phyloP scores from a whole-genome alignment of 2,329 filamentous ascomycete species.

The Truncatella angustata region DNA sequence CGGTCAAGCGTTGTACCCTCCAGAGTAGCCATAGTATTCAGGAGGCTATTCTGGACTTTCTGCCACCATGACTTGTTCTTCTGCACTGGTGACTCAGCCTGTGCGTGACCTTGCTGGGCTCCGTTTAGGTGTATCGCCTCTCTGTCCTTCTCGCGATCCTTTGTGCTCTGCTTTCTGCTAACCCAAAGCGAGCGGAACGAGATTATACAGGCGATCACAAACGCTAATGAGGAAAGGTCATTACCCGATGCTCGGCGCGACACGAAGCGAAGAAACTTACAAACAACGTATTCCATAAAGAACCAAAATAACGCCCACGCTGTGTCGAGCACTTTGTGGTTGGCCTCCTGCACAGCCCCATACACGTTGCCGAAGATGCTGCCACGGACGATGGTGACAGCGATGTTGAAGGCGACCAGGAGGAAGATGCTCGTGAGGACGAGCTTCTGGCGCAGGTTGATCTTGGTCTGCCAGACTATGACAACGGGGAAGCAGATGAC shows the following conservation, averaged over 20 bases:
- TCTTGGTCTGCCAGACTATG: slow-evolving; percentile 15
- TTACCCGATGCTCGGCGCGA: not conserved
- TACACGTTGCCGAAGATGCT: slow-evolving; percentile 15
- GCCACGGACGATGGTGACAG: slow-evolving; percentile 18
- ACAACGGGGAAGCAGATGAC: slow-evolving; percentile 16
- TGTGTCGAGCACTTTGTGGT: not conserved
- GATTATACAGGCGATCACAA: slow-evolving; percentile 18
- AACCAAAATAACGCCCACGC: slow-evolving; percentile 19
- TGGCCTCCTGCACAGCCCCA: no score
- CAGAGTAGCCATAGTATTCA: not conserved
- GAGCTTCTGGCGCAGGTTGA: slow-evolving; percentile 17
- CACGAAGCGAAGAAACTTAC: not conserved
- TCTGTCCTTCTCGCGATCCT: not conserved
- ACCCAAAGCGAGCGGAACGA: slow-evolving; percentile 20
- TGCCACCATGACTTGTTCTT: not conserved
- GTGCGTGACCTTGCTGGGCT: not conserved
- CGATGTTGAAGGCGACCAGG: slow-evolving; percentile 16
- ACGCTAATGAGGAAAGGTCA: slow-evolving; percentile 10
- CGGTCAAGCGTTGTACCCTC: not conserved
- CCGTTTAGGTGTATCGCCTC: not conserved
- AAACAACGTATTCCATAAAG: slow-evolving; percentile 14
- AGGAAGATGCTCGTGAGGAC: slow-evolving; percentile 13
- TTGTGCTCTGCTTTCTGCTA: slow-evolving; percentile 10
- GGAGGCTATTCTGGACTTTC: not conserved
- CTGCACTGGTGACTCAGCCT: not conserved